Percentiles rank a stretch among this genome's conserved stretches.
Evolutionary conservation across 2,329 filamentous ascomycete species (phyloP).

Genomic region (Xylariaceae sp.): DNA sequence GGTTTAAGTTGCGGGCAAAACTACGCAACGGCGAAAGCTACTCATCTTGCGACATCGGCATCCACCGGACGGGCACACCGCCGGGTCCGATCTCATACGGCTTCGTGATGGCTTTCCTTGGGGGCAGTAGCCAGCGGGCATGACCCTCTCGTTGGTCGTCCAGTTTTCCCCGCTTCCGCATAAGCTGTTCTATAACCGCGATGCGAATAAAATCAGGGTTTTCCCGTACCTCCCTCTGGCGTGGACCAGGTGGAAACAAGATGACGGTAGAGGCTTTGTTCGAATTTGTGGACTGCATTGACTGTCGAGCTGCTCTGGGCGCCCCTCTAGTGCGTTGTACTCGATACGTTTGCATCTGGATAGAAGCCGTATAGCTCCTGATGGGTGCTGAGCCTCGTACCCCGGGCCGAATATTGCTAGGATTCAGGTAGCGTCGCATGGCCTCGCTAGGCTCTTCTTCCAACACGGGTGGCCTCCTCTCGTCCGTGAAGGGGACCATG

Average conservation of each 20-base stretch:
- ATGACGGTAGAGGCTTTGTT: conserved; percentile 33
- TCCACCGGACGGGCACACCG: conserved; percentile 58
- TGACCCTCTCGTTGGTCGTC: conserved; percentile 63
- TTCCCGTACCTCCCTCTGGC: conserved; percentile 65
- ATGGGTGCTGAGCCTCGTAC: conserved; percentile 32
- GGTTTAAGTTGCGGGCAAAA: background rate
- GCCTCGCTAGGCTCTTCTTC: conserved; percentile 63
- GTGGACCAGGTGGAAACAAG: conserved; percentile 43
- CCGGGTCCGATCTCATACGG: conserved; percentile 54
- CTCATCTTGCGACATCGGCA: conserved; percentile 35
- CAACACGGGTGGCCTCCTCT: conserved; percentile 58
- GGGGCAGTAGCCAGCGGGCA: conserved; percentile 64
- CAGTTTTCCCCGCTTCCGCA: conserved; percentile 63
- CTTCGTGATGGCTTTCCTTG: conserved; percentile 52
- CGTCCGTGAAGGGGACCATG: conserved; percentile 62
- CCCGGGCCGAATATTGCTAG: conserved; percentile 48
- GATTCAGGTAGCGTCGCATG: conserved; percentile 64
- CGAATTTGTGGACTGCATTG: conserved; percentile 26
- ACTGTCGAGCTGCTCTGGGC: conserved; percentile 26
- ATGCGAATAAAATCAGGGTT: conserved; percentile 68
- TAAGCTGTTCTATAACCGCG: conserved; percentile 68
- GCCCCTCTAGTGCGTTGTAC: conserved; percentile 47
- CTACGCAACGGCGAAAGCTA: conserved; percentile 4
- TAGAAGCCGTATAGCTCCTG: conserved; percentile 58
- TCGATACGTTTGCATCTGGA: conserved; percentile 69